Evolutionary conservation across 2,329 filamentous ascomycete genomes (phyloP), one percentile per base, ranked within the genome.

Genomic region (Penicillium thymicola): DNA sequence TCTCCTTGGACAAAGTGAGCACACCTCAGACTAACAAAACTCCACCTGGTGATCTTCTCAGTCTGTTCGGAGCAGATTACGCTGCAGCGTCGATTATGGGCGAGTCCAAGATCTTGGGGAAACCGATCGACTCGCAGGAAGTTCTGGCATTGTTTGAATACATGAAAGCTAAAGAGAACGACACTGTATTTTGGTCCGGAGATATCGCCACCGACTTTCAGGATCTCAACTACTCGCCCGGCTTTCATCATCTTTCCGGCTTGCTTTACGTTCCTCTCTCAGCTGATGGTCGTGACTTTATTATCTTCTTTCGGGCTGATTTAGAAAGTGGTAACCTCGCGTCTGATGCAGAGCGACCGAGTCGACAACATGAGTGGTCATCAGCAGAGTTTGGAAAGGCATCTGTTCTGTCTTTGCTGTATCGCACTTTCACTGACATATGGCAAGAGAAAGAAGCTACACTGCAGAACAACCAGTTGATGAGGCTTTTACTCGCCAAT

Each of bases 401-500:
- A 0, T 89, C 90, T 1, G 89, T 95, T 0, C 78, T 96, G 3
- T 95, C 90, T 67, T 76, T 95, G 10, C 89, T 96, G 1, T 96
- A 96, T 61, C 89, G 89, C 70, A 87, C 83, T 68, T 96, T 96
- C 71, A 95, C 94, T 61, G 89, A 95, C 67, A 90, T 95, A 2
- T 96, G 91, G 91, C 81, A 90, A 58, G 89, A 95, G 69, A 95
- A 95, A 64, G 91, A 96, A 71, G 86, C 86, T 1, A 89, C 89
- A 0, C 70, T 95, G 55, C 88, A 94, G 67, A 93, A 81, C 69
- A 94, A 88, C 65, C 88, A 92, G 60, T 77, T 96, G 3, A 95
- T 90, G 2, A 81, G 84, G 48, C 74, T 96, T 4, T 73, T 96
- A 2, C 79, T 96, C 16, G 89, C 91, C 4, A 96, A 96, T 64